phyloP scores from a whole-genome alignment of 2,329 filamentous ascomycete genomes.

The Hypomyces rosellus region DNA sequence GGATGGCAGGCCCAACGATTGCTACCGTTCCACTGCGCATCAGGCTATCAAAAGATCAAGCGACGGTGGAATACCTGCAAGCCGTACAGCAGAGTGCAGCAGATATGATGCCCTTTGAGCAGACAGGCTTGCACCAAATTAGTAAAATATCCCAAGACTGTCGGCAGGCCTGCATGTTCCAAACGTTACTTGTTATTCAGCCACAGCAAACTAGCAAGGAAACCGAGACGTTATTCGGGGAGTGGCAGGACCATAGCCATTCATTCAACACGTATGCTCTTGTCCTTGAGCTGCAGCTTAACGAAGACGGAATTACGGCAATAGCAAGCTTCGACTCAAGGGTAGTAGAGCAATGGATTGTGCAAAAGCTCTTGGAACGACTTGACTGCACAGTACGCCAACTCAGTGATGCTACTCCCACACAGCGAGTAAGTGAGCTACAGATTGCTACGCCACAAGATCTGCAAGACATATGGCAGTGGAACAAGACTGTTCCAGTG shows the following conservation, averaged over 20 bases:
- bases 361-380: not conserved
- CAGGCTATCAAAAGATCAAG: not conserved
- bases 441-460: too few species aligned
- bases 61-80: slow-evolving; percentile 23
- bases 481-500: too few species aligned
- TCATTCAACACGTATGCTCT: not conserved
- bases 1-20: slow-evolving; percentile 21
- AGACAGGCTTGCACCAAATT: slow-evolving; percentile 14
- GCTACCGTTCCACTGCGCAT: slow-evolving; percentile 22
- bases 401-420: not conserved
- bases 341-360: not conserved
- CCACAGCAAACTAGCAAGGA: not conserved
- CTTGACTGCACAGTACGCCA: not conserved
- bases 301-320: not conserved
- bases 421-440: too few species aligned
- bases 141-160: slow-evolving; percentile 5
- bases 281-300: not conserved
- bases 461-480: too few species aligned
- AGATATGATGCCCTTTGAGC: slow-evolving; percentile 13
- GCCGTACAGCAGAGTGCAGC: slow-evolving; percentile 15
- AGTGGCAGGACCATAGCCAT: too few species aligned
- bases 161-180: slow-evolving; percentile 11
- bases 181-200: slow-evolving; percentile 15
- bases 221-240: too few species aligned
- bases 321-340: not conserved